Evolutionary conservation across 331 rosid species (phyloP).

Genomic region (Ulmus americana): DNA sequence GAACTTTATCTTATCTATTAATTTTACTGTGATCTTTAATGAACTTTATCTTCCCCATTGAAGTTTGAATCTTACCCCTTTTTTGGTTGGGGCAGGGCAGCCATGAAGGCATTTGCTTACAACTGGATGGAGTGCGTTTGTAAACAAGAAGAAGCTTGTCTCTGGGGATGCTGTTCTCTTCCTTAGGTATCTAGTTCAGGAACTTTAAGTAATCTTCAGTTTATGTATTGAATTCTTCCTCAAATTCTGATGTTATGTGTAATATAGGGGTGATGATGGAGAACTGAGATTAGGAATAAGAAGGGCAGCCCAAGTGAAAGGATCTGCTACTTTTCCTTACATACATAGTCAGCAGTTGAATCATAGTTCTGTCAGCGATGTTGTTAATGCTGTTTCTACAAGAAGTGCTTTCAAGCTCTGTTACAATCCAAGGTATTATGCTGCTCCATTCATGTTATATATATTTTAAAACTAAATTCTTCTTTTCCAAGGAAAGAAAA

Average conservation of each 20-base stretch:
- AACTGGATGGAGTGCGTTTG: constrained; percentile 99
- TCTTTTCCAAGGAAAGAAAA: not conserved
- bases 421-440: constrained; percentile 80
- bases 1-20: too few relatives aligned
- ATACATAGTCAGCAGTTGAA: constrained; percentile 49
- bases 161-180: constrained; percentile 98
- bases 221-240: not conserved
- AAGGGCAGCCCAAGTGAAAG: constrained; percentile 78
- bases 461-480: not conserved
- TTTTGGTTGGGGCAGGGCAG: constrained; percentile 58
- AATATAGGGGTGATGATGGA: constrained; percentile 78
- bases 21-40: not conserved
- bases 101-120: constrained; percentile 98
- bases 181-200: constrained; percentile 51
- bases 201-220: not conserved
- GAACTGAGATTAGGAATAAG: constrained; percentile 82
- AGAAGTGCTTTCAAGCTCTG: constrained; percentile 55
- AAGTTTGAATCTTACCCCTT: not conserved
- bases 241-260: constrained; percentile 8
- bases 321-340: constrained; percentile 38
- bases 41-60: not conserved
- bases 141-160: constrained; percentile 92
- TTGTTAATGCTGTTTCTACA: constrained; percentile 54
- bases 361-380: constrained; percentile 44
- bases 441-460: constrained; percentile 1